Base-by-base conservation (phyloP, 1,284 basidiomycete genomes). In the Mycena sp. region DNA sequence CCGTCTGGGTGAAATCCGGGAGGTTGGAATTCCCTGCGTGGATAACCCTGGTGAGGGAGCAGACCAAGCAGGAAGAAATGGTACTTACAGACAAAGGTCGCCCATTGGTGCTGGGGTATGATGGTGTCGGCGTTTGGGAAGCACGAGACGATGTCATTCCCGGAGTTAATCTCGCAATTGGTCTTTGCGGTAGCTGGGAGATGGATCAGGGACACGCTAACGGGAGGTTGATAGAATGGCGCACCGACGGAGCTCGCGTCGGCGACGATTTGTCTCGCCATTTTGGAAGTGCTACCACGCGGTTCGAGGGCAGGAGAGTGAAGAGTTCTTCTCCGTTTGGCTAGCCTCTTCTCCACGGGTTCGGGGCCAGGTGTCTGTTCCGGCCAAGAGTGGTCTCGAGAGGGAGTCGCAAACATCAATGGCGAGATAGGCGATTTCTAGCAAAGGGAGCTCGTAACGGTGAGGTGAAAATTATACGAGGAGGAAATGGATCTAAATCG, bases 11-110 rank as follows among this genome's bases (percentile, higher is more conserved):
- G 55, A 83, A 75, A 53, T 80, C 74, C 12, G 83, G 83, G 30
- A 80, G 75, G 53, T 78, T 78, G 28, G 82, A 82, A 67, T 85
- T 85, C 83, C 83, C 82, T 85, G 65, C 12, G 38, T 62, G 67
- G 26, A 37, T 43, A 21, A 14, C 28, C 19, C 55, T 41, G 28
- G 62, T 53, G 41, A 37, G 55, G 55, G 53, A 4, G 49, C 30
- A 60, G 55, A 45, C 48, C 41, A 48, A 19, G 38, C 67, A 52
- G 43, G 56, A 55, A 57, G 61, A 28, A n/a, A 9, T 14, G 6
- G 53, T 45, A 87, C 90, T 71, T 70, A 92, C 92, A 93, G 71
- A 94, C 87, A 72, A 93, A 88, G 35, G 86, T 82, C 6, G 87
- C 85, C 81, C 85, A 92, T 62, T 91, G 76, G 71, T 88, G 84